Evolutionary conservation across 345 rosid genomes (phyloP).

Genomic region (Bruguiera parviflora): DNA sequence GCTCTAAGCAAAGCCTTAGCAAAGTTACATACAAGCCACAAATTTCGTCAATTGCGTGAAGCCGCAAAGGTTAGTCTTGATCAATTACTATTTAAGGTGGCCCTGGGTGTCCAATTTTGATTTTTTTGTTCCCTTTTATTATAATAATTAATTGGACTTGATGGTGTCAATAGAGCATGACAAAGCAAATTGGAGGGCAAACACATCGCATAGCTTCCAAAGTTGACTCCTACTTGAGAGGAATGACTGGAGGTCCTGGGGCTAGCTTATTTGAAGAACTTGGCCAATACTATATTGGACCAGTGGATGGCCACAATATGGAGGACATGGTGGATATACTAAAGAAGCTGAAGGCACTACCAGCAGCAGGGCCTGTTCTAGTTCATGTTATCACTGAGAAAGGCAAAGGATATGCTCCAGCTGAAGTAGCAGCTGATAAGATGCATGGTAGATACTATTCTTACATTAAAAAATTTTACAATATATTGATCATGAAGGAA

Average conservation of each 20-base stretch:
- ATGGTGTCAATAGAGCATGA: conserved; percentile 22
- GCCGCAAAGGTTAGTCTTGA: conserved; percentile 35
- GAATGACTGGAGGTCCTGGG: conserved; percentile 21
- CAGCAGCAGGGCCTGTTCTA: conserved; percentile 43
- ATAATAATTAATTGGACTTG: background rate
- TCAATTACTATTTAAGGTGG: background rate
- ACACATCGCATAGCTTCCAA: conserved; percentile 32
- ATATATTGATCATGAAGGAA: background rate
- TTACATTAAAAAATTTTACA: background rate
- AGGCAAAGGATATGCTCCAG: conserved; percentile 50
- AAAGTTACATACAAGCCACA: conserved; percentile 28
- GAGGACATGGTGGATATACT: conserved; percentile 40
- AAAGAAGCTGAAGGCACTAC: conserved; percentile 29
- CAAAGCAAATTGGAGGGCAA: conserved; percentile 36
- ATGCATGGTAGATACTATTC: conserved; percentile 40
- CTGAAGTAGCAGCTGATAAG: conserved; percentile 46
- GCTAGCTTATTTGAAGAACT: conserved; percentile 45
- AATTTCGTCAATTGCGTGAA: conserved; percentile 31
- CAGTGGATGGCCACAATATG: conserved; percentile 44
- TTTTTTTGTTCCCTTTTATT: no score
- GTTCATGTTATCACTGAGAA: conserved; percentile 51
- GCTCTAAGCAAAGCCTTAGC: conserved; percentile 40
- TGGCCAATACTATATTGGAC: conserved; percentile 46
- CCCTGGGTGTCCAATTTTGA: background rate
- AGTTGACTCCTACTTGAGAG: conserved; percentile 29